Evolutionary conservation across 805 yeast species (phyloP).

Genomic region (Yamadazyma scolyti): DNA sequence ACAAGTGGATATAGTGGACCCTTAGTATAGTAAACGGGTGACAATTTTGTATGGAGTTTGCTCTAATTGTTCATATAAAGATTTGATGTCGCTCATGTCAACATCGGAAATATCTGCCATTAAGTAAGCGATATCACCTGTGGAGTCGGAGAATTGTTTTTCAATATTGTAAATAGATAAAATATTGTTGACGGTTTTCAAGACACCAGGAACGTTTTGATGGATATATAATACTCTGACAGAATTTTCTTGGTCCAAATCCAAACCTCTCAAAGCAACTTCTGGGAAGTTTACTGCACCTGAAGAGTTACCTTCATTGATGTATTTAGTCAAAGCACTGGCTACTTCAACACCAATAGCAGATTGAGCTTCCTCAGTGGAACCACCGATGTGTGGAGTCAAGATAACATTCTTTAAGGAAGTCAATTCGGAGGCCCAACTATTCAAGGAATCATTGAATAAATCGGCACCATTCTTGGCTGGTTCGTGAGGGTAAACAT

Average conservation of each 20-base stretch:
- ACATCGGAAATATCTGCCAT: conserved; percentile 97
- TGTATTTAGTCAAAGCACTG: conserved; percentile 78
- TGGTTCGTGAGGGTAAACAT: conserved; percentile 96
- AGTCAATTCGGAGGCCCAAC: conserved; percentile 79
- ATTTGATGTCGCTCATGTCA: conserved; percentile 74
- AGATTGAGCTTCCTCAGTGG: conserved; percentile 97
- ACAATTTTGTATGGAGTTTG: conserved; percentile 87
- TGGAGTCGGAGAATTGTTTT: conserved; percentile 96
- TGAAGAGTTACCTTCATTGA: conserved; percentile 90
- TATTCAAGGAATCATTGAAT: conserved; percentile 70
- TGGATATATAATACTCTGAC: conserved; percentile 96
- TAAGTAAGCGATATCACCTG: conserved; percentile 92
- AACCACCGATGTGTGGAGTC: conserved; percentile 98
- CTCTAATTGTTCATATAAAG: conserved; percentile 79
- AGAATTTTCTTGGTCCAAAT: conserved; percentile 79
- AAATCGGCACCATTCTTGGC: conserved; percentile 88
- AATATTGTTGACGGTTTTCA: conserved; percentile 94
- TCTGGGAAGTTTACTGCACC: conserved; percentile 99
- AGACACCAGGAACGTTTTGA: conserved; percentile 97
- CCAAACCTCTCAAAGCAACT: conserved; percentile 83
- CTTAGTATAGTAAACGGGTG: conserved; percentile 84
- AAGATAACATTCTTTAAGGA: conserved; percentile 83
- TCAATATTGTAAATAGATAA: conserved; percentile 93
- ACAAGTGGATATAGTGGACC: not conserved
- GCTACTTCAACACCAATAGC: conserved; percentile 97